Evolutionary conservation across 2,329 filamentous ascomycete genomes (phyloP).

Genomic region (Aureobasidium mangrovei): DNA sequence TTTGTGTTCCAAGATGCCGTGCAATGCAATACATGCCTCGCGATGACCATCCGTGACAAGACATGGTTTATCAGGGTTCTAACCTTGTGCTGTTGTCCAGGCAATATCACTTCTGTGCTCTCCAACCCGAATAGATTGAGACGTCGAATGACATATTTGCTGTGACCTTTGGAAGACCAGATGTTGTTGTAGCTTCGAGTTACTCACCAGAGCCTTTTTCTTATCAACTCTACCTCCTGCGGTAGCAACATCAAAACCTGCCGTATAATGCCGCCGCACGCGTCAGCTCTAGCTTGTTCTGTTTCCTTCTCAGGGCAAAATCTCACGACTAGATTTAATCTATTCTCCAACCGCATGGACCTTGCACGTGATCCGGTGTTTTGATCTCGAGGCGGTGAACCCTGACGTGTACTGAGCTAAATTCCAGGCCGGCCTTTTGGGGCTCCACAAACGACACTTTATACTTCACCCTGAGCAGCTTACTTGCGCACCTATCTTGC

Average conservation of each 20-base stretch:
- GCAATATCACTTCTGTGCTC: no score
- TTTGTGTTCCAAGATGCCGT: no score
- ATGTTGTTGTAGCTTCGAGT: no score
- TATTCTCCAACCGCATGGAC: constrained; percentile 10
- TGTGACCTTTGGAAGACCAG: no score
- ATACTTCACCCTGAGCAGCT: constrained; percentile 8
- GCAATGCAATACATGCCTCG: no score
- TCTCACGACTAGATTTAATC: constrained; percentile 2
- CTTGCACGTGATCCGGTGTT: constrained; percentile 10
- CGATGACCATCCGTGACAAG: no score
- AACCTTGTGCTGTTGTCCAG: no score
- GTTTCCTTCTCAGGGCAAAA: neutral
- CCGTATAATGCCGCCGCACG: neutral
- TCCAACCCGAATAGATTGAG: no score
- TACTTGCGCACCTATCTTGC: neutral
- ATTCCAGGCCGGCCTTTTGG: constrained; percentile 9
- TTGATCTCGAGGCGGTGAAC: constrained; percentile 5
- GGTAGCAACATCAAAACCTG: neutral
- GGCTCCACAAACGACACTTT: constrained; percentile 9
- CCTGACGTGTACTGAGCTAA: constrained; percentile 5
- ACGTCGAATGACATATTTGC: no score
- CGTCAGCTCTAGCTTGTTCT: neutral
- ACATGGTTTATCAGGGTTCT: no score
- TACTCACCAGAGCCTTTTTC: no score
- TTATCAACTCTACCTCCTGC: neutral